phyloP scores from a whole-genome alignment of 2,329 filamentous ascomycete species.

The Colletotrichum kahawae region DNA sequence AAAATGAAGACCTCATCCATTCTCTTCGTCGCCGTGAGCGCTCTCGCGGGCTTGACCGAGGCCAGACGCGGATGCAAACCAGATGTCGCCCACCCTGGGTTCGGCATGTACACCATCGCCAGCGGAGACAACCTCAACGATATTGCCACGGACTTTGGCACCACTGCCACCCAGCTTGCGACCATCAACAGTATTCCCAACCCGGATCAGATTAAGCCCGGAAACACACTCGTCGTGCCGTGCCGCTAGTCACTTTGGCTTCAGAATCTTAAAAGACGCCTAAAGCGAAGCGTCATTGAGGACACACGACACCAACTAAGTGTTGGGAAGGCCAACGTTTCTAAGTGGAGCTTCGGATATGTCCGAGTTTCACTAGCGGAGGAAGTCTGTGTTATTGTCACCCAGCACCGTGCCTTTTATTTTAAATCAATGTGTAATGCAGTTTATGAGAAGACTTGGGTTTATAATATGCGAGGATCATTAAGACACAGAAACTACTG shows the following conservation, averaged over 20 bases:
- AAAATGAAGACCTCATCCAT: neutral
- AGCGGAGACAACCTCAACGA: neutral
- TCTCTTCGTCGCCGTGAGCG: neutral
- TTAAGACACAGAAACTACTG: neutral
- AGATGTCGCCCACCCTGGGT: neutral
- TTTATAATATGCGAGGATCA: neutral
- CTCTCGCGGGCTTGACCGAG: neutral
- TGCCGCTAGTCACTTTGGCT: neutral
- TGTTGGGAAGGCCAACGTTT: neutral
- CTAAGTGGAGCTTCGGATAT: accelerated
- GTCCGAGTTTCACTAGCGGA: neutral
- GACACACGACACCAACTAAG: accelerated
- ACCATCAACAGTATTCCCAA: neutral
- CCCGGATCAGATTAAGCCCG: neutral
- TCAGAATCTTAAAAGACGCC: neutral
- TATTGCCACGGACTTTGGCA: neutral
- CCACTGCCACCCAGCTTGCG: neutral
- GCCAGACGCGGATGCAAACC: neutral
- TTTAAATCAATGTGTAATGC: neutral
- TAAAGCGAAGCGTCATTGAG: neutral
- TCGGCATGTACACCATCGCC: neutral
- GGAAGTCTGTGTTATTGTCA: neutral
- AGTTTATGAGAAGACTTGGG: accelerated
- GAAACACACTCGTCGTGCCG: neutral
- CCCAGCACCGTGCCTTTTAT: neutral